A percentile compares a stretch with the other conserved stretches of the same genome.
Conservation (phyloP, 441 rosid genomes). For the Adansonia grandidieri region DNA sequence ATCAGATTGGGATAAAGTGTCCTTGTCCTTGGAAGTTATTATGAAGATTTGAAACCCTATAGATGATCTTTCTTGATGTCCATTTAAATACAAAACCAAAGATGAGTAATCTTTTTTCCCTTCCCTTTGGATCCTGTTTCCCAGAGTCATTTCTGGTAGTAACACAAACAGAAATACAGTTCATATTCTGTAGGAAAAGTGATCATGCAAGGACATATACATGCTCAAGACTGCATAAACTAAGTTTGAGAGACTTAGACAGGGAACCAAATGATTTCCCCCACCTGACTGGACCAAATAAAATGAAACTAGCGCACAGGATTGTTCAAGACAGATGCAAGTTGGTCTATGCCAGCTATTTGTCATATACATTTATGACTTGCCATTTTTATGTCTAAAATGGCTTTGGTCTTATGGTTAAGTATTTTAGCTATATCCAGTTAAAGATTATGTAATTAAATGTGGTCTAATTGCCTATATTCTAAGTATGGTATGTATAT, state of each 20-base stretch:
- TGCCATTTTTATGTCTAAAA: neutral
- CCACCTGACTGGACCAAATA: neutral
- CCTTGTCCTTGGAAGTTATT: neutral
- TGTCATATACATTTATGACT: too few species aligned
- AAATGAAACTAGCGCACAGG: neutral
- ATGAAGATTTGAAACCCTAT: neutral
- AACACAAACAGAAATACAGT: neutral
- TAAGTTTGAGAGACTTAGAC: neutral
- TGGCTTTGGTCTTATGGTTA: neutral
- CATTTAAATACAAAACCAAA: neutral
- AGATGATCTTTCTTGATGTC: constrained; percentile 1
- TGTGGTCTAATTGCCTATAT: neutral
- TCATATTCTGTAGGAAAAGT: neutral
- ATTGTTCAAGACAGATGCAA: neutral
- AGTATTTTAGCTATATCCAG: neutral
- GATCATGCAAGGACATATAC: neutral
- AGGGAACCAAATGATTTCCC: neutral
- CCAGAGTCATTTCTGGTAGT: neutral
- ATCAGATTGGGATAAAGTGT: neutral
- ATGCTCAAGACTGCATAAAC: neutral
- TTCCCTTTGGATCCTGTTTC: neutral
- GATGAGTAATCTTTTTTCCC: neutral
- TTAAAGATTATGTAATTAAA: neutral
- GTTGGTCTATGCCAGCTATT: too few species aligned
- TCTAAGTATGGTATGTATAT: neutral